Conservation (phyloP, 371 early-diverging fungal species). For the Enterocytospora artemiae region DNA sequence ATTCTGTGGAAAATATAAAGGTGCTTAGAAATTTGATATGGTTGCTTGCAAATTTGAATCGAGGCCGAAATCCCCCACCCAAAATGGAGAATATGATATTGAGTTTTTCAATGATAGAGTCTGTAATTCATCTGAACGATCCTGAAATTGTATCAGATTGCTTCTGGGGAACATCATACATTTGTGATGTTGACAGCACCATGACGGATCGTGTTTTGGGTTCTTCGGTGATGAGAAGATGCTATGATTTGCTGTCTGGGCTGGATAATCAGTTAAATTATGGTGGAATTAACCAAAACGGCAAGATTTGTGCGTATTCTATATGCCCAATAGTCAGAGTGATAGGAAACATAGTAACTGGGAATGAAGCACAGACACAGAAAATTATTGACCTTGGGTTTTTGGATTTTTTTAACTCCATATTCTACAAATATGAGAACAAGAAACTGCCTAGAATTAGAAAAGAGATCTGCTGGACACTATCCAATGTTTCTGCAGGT, state of each 20-base stretch:
- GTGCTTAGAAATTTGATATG: conserved; percentile 95
- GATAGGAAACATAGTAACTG: conserved; percentile 96
- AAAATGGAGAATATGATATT: conserved; percentile 52
- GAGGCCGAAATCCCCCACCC: conserved; percentile 91
- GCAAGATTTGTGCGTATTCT: conserved; percentile 26
- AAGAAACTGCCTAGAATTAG: conserved; percentile 75
- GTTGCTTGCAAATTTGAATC: conserved; percentile 93
- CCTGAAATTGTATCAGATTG: conserved; percentile 89
- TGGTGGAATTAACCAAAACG: conserved; percentile 10
- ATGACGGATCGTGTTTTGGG: conserved; percentile 87
- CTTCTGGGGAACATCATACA: conserved; percentile 96
- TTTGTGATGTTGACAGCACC: conserved; percentile 82
- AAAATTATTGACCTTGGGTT: conserved; percentile 77
- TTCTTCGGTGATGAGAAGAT: conserved; percentile 61
- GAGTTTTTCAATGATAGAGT: conserved; percentile 67
- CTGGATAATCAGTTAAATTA: conserved; percentile 10
- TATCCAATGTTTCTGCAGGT: conserved; percentile 99
- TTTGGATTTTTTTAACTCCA: conserved; percentile 59
- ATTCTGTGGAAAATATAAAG: conserved; percentile 24
- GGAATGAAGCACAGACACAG: conserved; percentile 89
- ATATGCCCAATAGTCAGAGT: conserved; percentile 85
- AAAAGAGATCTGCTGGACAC: conserved; percentile 99
- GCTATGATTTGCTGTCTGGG: conserved; percentile 24
- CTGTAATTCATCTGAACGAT: conserved; percentile 66
- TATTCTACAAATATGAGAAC: conserved; percentile 68